Conservation (phyloP, 2,329 filamentous ascomycete species). For the Reticulascus tulasneorum region DNA sequence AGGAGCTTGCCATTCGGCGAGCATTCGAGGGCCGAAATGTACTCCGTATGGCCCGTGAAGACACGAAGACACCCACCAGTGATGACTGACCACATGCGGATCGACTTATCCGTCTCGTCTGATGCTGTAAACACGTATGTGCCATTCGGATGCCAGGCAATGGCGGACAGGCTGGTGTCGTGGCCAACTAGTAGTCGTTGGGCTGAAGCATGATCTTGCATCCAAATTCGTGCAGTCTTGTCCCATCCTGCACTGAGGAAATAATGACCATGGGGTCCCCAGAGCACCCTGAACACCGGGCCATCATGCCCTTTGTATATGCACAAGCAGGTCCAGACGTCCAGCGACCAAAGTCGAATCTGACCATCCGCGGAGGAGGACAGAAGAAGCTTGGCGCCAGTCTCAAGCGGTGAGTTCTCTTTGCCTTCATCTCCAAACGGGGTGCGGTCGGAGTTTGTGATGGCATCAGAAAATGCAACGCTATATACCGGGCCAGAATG, state of each 20-base stretch:
- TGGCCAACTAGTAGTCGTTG: conserved; percentile 88
- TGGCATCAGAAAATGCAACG: conserved; percentile 77
- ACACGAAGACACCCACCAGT: conserved; percentile 85
- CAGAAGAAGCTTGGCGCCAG: conserved; percentile 69
- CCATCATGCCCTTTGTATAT: conserved; percentile 91
- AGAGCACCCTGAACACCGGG: conserved; percentile 82
- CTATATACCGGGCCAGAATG: conserved; percentile 88
- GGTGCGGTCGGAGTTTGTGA: conserved; percentile 49
- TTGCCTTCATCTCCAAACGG: conserved; percentile 46
- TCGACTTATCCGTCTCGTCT: conserved; percentile 78
- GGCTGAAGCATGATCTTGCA: conserved; percentile 86
- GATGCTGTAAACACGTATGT: conserved; percentile 91
- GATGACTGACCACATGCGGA: conserved; percentile 95
- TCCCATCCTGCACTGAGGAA: conserved; percentile 86
- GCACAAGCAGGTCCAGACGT: conserved; percentile 87
- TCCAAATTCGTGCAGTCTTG: conserved; percentile 86
- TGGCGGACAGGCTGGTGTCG: conserved; percentile 83
- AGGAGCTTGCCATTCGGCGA: conserved; percentile 84
- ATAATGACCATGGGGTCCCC: conserved; percentile 93
- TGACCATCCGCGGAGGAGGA: conserved; percentile 86
- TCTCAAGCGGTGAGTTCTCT: conserved; percentile 41
- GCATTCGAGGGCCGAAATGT: conserved; percentile 80
- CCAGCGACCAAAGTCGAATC: conserved; percentile 87
- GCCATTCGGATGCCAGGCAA: conserved; percentile 94
- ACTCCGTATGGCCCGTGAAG: conserved; percentile 87